Conservation (phyloP, 208 protist species). For the Lotmaria passim region DNA sequence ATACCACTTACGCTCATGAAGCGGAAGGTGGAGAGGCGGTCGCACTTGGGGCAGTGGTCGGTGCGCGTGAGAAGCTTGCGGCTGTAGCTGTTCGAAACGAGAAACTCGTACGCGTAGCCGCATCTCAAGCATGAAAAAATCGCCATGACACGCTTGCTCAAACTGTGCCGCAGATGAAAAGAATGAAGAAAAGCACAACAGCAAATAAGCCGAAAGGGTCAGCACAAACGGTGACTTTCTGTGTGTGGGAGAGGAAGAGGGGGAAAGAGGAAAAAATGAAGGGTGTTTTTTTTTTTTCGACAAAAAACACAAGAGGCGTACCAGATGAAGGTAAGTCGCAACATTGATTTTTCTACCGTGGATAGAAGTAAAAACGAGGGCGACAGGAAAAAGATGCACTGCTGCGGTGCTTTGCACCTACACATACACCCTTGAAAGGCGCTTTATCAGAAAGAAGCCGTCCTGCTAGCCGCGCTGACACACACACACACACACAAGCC, state of each 20-base stretch:
- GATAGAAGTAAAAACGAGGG: too few species aligned
- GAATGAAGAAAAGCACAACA: neutral
- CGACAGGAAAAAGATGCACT: too few species aligned
- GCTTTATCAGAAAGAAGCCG: too few species aligned
- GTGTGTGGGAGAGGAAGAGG: too few species aligned
- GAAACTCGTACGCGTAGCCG: slow-evolving; percentile 82
- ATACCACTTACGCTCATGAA: slow-evolving; percentile 83
- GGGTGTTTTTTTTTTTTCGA: too few species aligned
- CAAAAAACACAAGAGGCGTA: too few species aligned
- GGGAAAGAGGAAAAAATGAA: neutral
- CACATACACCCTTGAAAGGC: too few species aligned
- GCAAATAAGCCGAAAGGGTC: neutral
- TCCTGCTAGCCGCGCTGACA: too few species aligned
- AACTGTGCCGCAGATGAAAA: neutral
- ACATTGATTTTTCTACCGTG: too few species aligned
- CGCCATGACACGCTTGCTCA: slow-evolving; percentile 43
- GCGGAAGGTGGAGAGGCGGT: slow-evolving; percentile 62
- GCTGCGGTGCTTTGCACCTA: too few species aligned
- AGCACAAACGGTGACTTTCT: neutral
- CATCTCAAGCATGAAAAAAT: slow-evolving; percentile 79
- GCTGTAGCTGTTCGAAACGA: slow-evolving; percentile 71
- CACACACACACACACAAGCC: neutral
- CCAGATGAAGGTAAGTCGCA: too few species aligned
- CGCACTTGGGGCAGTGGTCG: slow-evolving; percentile 77
- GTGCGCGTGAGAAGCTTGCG: slow-evolving; percentile 50